Percentiles rank a stretch among this genome's conserved stretches.
phyloP scores from a whole-genome alignment of 2,329 filamentous ascomycete species.

The Aspergillus pseudoglaucus region DNA sequence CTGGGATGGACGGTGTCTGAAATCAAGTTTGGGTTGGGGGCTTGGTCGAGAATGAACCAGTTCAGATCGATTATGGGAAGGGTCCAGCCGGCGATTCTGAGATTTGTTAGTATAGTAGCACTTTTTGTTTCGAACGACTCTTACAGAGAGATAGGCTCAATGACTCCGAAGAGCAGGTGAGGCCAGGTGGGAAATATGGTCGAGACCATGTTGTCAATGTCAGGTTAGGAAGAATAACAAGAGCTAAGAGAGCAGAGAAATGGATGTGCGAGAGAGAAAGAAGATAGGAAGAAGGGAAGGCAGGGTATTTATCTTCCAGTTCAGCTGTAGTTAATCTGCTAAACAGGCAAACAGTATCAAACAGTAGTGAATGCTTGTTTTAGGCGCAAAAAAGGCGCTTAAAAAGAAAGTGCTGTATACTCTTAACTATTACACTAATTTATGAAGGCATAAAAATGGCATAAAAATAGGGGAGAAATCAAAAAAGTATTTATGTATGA shows the following conservation, averaged over 20 bases:
- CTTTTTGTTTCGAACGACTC: constrained; percentile 13
- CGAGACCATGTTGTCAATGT: constrained; percentile 4
- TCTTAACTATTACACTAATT: background rate
- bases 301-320: background rate
- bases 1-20: constrained; percentile 25
- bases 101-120: constrained; percentile 7
- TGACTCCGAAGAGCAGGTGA: constrained; percentile 58
- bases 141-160: constrained; percentile 65
- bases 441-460: background rate
- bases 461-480: too few relatives aligned
- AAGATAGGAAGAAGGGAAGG: background rate
- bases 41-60: constrained; percentile 60
- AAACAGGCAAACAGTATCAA: too few relatives aligned
- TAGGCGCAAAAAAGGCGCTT: too few relatives aligned
- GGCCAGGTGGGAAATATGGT: constrained; percentile 58
- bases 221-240: background rate
- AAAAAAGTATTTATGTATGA: too few relatives aligned
- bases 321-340: too few relatives aligned
- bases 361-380: too few relatives aligned
- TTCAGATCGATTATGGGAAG: constrained; percentile 51
- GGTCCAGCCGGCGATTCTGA: constrained; percentile 54
- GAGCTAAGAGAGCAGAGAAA: background rate
- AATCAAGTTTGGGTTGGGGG: constrained; percentile 39
- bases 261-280: background rate
- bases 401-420: background rate